These are phyloP conservation scores for Fagus sylvatica DNA, from an alignment of 306 rosid genomes.

Conservation along the genomic window DNA sequence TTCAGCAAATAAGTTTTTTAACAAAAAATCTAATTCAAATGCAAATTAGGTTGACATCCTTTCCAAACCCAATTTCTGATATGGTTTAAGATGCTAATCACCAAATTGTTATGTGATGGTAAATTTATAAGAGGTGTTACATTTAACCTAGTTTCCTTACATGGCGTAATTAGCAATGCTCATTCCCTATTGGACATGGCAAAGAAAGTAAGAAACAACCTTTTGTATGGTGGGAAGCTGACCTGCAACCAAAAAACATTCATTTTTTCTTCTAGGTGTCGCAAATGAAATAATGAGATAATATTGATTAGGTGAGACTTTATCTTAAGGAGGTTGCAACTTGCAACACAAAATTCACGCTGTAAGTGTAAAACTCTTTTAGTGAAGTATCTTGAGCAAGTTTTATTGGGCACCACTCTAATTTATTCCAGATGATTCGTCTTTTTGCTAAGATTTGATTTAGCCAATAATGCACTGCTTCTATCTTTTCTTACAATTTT, in stretches of 20 bases:
- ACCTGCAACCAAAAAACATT: slow-evolving; percentile 21
- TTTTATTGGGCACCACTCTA: not conserved
- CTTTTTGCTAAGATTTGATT: not conserved
- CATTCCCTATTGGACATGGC: not conserved
- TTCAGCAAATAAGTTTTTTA: too few relatives aligned
- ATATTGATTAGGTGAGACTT: not conserved
- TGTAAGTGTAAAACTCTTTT: not conserved
- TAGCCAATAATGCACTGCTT: not conserved
- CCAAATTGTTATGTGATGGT: not conserved
- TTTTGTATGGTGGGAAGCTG: slow-evolving; percentile 29
- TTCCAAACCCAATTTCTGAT: too few relatives aligned
- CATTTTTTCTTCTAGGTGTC: slow-evolving; percentile 1
- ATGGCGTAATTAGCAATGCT: slow-evolving; percentile 2
- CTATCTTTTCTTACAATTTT: not conserved
- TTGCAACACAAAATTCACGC: not conserved
- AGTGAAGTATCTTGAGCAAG: not conserved
- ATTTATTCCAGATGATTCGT: not conserved
- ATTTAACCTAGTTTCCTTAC: not conserved
- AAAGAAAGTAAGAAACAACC: not conserved
- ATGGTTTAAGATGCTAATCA: not conserved
- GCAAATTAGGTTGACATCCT: too few relatives aligned
- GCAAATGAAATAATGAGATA: slow-evolving; percentile 1
- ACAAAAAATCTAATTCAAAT: too few relatives aligned
- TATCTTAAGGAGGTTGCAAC: not conserved
- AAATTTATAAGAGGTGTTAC: too few relatives aligned